Base-by-base conservation (phyloP, 1,139 yeast genomes). In the Taphrina wiesneri region DNA sequence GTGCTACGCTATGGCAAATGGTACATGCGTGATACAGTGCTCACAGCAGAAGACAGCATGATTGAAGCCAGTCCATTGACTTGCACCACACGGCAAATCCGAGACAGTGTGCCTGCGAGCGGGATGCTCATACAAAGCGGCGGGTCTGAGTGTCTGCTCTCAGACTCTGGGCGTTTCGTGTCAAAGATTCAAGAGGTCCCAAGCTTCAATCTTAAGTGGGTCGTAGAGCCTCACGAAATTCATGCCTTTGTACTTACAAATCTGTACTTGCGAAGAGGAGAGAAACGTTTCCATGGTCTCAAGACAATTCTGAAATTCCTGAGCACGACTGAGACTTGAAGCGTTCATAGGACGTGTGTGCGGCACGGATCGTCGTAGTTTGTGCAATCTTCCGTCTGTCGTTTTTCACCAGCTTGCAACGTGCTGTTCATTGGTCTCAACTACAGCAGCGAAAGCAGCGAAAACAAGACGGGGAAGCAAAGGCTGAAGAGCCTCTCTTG, bases 61-160 rank as follows among this genome's bases (percentile, higher is more conserved):
- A 7, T 49, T 4, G 36, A 26, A 17, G 54, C 54, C 4, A 52
- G 3, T 19, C 56, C 56, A 4, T 15, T 34, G 2, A 32, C n/a
- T 21, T 30, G 45, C 13, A 13, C 23, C 15, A 25, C 41, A 25
- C 17, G 15, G 17, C 56, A 52, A 17, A 25, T 52, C 23, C 15
- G 28, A 17, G 21, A 19, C 21, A 32, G 45, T 19, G 5, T 30
- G 11, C 56, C 56, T 2, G 45, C 26, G 2, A 2, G 13, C 30
- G 56, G 45, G 5, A 26, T 52, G 13, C 19, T 32, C 7, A 17
- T 52, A 26, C 2, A 19, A 17, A 21, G 45, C 19, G 56, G 56
- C 9, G 56, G 56, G 21, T 17, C 56, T 17, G 56, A 52, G 45
- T 52, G 56, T 17, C 28, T 52, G 17, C 45, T 52, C 56, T 32